Evolutionary conservation across 176 grass and related monocot species (phyloP).

Genomic region (Aegilops umbellulata): DNA sequence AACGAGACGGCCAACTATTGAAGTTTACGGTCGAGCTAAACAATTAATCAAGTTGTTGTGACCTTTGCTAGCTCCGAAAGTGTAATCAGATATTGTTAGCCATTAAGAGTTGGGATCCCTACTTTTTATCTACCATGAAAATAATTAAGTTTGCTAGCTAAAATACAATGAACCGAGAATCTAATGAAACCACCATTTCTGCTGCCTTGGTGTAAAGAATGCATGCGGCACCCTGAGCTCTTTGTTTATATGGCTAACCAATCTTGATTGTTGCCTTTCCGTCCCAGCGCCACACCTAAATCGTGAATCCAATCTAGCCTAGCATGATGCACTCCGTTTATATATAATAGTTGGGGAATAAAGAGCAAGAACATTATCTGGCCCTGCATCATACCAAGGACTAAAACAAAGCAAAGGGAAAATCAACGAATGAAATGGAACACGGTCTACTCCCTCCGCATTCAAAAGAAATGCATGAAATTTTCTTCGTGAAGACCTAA

Average conservation of each 20-base stretch:
- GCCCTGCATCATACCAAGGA: not conserved
- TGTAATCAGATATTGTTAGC: not conserved
- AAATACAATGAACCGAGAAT: not conserved
- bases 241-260: not conserved
- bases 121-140: not conserved
- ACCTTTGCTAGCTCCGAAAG: not conserved
- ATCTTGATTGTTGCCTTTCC: not conserved
- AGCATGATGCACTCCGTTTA: not conserved
- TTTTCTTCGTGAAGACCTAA: too few species aligned
- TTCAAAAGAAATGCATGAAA: too few species aligned
- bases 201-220: not conserved
- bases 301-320: not conserved
- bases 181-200: constrained; percentile 16
- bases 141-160: not conserved
- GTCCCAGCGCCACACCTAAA: not conserved
- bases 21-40: not conserved
- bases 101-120: not conserved
- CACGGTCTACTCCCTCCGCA: too few species aligned
- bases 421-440: not conserved
- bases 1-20: not conserved
- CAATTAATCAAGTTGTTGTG: not conserved
- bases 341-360: not conserved
- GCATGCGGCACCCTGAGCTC: not conserved
- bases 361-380: not conserved
- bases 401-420: not conserved